Percentiles rank a stretch among this genome's conserved stretches.
Evolutionary conservation across 78 protist species (phyloP).

Genomic region (Tieghemostelium lacteum): DNA sequence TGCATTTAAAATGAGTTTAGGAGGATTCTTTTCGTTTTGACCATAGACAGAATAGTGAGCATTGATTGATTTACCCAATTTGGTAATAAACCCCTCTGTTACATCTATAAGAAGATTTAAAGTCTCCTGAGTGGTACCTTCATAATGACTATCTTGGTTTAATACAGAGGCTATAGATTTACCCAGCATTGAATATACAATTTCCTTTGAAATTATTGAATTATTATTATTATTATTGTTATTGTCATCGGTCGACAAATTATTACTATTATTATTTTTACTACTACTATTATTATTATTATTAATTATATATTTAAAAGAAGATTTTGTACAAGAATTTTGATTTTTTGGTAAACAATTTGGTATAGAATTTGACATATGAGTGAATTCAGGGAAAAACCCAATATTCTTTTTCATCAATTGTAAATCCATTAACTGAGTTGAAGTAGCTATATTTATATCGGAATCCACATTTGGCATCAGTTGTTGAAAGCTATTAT

Average conservation of each 20-base stretch:
- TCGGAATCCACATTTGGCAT: background rate
- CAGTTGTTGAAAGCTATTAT: background rate
- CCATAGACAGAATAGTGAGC: conserved; percentile 6
- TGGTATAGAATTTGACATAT: conserved; percentile 54
- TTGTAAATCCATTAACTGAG: conserved; percentile 36
- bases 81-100: conserved; percentile 15
- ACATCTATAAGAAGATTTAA: conserved; percentile 28
- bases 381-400: conserved; percentile 57
- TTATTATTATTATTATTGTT: background rate
- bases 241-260: background rate
- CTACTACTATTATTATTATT: background rate
- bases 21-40: background rate
- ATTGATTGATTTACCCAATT: conserved; percentile 30
- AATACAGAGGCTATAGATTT: conserved; percentile 43
- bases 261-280: background rate
- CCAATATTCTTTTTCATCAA: conserved; percentile 33
- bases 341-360: background rate
- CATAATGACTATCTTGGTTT: background rate
- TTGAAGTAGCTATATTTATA: background rate
- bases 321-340: background rate
- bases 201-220: conserved; percentile 8
- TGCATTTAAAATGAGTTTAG: conserved; percentile 3
- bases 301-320: background rate
- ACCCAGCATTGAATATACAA: conserved; percentile 11
- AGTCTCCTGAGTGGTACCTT: conserved; percentile 37